phyloP scores from a whole-genome alignment of 73 alveolate species.

The Loxodes magnus region DNA sequence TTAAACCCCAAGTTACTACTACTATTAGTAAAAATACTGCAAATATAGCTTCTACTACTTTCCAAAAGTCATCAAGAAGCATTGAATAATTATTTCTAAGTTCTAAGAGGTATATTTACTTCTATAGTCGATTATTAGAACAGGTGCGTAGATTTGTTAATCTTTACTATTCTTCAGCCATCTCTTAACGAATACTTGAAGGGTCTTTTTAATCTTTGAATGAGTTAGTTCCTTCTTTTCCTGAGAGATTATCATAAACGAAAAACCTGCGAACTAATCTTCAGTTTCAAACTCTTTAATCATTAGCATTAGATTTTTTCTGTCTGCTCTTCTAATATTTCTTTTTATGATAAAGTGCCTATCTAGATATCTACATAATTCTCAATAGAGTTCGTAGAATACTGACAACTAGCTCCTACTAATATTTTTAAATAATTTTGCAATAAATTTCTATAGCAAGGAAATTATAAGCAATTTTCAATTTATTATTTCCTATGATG shows the following conservation, averaged over 20 bases:
- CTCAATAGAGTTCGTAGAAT: too few relatives aligned
- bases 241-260: conserved; percentile 46
- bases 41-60: conserved; percentile 19
- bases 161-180: conserved; percentile 19
- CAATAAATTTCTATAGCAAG: too few relatives aligned
- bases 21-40: too few relatives aligned
- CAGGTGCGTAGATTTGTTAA: conserved; percentile 48
- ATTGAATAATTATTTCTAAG: conserved; percentile 34
- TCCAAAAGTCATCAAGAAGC: conserved; percentile 28
- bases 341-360: too few relatives aligned
- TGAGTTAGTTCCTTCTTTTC: conserved; percentile 39
- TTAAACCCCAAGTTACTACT: conserved; percentile 31
- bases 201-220: conserved; percentile 22
- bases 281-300: conserved; percentile 17
- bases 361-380: too few relatives aligned
- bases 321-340: too few relatives aligned
- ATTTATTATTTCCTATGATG: too few relatives aligned
- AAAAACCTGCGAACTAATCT: conserved; percentile 49
- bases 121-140: too few relatives aligned
- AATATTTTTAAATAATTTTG: too few relatives aligned
- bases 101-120: conserved; percentile 11
- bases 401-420: too few relatives aligned
- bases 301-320: too few relatives aligned
- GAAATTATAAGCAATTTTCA: too few relatives aligned
- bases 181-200: conserved; percentile 39